Evolutionary conservation across 495 filamentous ascomycete species (phyloP).

Genomic region (Neurospora sp.): DNA sequence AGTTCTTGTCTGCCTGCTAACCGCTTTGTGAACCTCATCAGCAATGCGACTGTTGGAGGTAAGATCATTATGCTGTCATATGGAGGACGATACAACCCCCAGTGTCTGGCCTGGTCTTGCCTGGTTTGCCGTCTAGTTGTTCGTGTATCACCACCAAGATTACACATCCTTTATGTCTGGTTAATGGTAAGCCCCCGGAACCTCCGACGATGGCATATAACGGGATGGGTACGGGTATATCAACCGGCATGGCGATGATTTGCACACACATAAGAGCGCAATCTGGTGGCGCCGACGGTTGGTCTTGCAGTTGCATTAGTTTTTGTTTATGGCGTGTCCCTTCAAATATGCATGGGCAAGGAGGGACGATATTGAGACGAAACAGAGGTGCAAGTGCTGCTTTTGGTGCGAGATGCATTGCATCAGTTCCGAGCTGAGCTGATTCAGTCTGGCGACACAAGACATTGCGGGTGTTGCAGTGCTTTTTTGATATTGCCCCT

Average conservation of each 20-base stretch:
- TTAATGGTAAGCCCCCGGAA: too few relatives aligned
- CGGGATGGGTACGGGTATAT: too few relatives aligned
- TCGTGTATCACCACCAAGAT: not conserved
- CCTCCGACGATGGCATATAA: too few relatives aligned
- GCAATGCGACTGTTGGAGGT: not conserved
- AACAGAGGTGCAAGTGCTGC: not conserved
- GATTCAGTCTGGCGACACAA: not conserved
- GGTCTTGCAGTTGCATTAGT: too few relatives aligned
- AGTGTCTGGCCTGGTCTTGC: not conserved
- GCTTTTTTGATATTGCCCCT: not conserved
- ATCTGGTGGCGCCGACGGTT: too few relatives aligned
- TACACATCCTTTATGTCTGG: too few relatives aligned
- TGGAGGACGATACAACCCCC: not conserved
- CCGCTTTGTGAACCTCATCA: not conserved
- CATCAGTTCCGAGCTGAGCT: not conserved
- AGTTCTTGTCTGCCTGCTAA: not conserved
- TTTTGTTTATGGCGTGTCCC: too few relatives aligned
- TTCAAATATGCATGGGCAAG: not conserved
- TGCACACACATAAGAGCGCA: too few relatives aligned
- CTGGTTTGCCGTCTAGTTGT: not conserved
- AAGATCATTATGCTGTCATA: not conserved
- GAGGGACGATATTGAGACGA: not conserved
- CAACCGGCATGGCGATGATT: too few relatives aligned
- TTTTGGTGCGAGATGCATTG: not conserved
- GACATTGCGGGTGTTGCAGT: not conserved